Evolutionary conservation across 2,329 filamentous ascomycete species (phyloP).

Genomic region (Xylariales sp.): DNA sequence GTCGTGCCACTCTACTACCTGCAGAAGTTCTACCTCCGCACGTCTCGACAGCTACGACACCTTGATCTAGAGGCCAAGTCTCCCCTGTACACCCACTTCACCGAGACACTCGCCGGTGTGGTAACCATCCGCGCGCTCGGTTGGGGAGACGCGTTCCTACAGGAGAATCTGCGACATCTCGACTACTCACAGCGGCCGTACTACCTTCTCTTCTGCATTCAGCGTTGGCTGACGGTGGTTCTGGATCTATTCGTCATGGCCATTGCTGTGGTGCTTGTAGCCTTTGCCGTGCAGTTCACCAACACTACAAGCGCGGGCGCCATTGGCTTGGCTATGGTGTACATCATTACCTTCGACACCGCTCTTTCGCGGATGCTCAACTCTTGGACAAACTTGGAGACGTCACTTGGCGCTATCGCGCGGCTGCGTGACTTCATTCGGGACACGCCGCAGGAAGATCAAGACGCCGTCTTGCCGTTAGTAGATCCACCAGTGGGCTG

Average conservation of each 20-base stretch:
- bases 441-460: slow-evolving; percentile 1
- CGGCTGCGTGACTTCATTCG: slow-evolving; percentile 7
- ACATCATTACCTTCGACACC: slow-evolving; percentile 17
- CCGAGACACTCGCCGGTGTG: slow-evolving; percentile 37
- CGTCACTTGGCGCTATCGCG: slow-evolving; percentile 20
- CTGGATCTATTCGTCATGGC: slow-evolving; percentile 31
- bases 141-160: slow-evolving; percentile 31
- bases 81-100: slow-evolving; percentile 40
- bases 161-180: slow-evolving; percentile 25
- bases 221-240: slow-evolving; percentile 31
- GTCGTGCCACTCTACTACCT: slow-evolving; percentile 31
- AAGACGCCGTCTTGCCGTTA: not conserved
- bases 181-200: slow-evolving; percentile 26
- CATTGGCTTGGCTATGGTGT: slow-evolving; percentile 26
- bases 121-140: slow-evolving; percentile 41
- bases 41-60: slow-evolving; percentile 39
- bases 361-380: slow-evolving; percentile 15
- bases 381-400: slow-evolving; percentile 22
- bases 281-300: slow-evolving; percentile 28
- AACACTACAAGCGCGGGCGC: slow-evolving; percentile 21
- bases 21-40: slow-evolving; percentile 41
- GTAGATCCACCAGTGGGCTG: not conserved
- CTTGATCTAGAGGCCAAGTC: slow-evolving; percentile 40
- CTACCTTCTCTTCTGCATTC: slow-evolving; percentile 32
- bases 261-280: slow-evolving; percentile 28